Percentiles rank a stretch among this genome's conserved stretches.
Conservation (phyloP, 2,329 filamentous ascomycete genomes). For the Verticillium isaacii region DNA sequence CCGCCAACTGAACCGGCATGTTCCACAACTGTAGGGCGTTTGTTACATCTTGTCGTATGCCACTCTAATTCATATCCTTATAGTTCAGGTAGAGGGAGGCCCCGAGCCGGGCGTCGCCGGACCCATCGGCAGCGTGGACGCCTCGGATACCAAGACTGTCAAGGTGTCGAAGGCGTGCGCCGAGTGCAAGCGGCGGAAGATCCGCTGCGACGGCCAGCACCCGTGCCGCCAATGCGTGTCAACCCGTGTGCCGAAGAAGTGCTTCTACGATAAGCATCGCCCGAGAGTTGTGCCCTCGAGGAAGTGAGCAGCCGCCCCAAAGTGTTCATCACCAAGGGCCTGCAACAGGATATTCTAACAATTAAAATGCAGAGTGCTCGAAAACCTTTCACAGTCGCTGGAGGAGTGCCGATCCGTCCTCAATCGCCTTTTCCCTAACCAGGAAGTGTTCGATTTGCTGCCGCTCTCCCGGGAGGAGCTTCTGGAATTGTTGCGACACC, state of each 20-base stretch:
- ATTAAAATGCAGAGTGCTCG: slow-evolving; percentile 34
- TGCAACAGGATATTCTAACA: not conserved
- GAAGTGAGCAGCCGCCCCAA: slow-evolving; percentile 44
- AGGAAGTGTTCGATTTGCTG: slow-evolving; percentile 45
- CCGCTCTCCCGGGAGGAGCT: slow-evolving; percentile 56
- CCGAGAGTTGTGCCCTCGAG: slow-evolving; percentile 72
- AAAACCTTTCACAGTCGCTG: slow-evolving; percentile 58
- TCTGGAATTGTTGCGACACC: slow-evolving; percentile 49
- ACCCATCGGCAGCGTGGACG: slow-evolving; percentile 30
- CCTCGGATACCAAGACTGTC: slow-evolving; percentile 38
- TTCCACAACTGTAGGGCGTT: slow-evolving; percentile 1
- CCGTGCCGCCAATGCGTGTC: slow-evolving; percentile 80
- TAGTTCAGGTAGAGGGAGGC: not conserved
- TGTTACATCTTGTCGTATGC: not conserved
- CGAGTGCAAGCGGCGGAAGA: slow-evolving; percentile 54
- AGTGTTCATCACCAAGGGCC: too few relatives aligned
- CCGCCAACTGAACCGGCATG: not conserved
- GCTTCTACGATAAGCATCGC: slow-evolving; percentile 76
- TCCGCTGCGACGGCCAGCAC: slow-evolving; percentile 65
- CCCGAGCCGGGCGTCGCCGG: not conserved
- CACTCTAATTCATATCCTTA: too few relatives aligned
- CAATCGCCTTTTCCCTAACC: slow-evolving; percentile 56
- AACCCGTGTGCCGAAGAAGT: slow-evolving; percentile 73
- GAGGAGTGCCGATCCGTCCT: slow-evolving; percentile 64
- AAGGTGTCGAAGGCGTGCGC: slow-evolving; percentile 58